These are phyloP conservation scores for Omphalotus olearius DNA, from an alignment of 1,284 basidiomycete genomes.

Conservation along the genomic window DNA sequence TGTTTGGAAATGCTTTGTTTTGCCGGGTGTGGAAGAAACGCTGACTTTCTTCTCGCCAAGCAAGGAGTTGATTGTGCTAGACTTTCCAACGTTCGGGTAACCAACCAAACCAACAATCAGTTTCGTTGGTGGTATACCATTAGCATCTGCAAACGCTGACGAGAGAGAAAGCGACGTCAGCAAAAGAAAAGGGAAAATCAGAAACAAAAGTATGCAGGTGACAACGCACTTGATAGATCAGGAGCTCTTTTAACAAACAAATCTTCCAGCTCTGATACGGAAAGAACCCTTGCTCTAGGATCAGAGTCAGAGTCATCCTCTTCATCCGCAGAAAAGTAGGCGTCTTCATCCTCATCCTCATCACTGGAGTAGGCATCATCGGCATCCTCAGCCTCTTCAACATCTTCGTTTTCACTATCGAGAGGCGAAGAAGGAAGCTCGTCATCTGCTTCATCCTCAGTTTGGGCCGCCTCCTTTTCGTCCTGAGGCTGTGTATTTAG, in stretches of 20 bases:
- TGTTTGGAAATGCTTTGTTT: slow-evolving; percentile 99
- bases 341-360: slow-evolving; percentile 32
- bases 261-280: slow-evolving; percentile 87
- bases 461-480: slow-evolving; percentile 21
- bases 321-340: slow-evolving; percentile 48
- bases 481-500: slow-evolving; percentile 13
- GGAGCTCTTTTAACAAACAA: slow-evolving; percentile 81
- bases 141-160: slow-evolving; percentile 62
- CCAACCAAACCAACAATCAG: slow-evolving; percentile 93
- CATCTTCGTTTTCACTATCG: slow-evolving; percentile 21
- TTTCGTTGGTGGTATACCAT: slow-evolving; percentile 61
- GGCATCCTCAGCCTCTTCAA: slow-evolving; percentile 25
- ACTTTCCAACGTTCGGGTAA: slow-evolving; percentile 99
- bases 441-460: slow-evolving; percentile 24
- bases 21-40: slow-evolving; percentile 95
- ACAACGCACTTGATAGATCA: slow-evolving; percentile 61
- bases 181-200: slow-evolving; percentile 4
- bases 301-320: slow-evolving; percentile 55
- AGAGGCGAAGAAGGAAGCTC: slow-evolving; percentile 19
- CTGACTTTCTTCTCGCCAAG: slow-evolving; percentile 96
- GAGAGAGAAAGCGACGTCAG: not conserved
- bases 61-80: slow-evolving; percentile 94
- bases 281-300: slow-evolving; percentile 76
- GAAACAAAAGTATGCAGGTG: not conserved
- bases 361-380: slow-evolving; percentile 16